Conservation (phyloP, 2,329 filamentous ascomycete genomes). For the Metarhizium robertsii region DNA sequence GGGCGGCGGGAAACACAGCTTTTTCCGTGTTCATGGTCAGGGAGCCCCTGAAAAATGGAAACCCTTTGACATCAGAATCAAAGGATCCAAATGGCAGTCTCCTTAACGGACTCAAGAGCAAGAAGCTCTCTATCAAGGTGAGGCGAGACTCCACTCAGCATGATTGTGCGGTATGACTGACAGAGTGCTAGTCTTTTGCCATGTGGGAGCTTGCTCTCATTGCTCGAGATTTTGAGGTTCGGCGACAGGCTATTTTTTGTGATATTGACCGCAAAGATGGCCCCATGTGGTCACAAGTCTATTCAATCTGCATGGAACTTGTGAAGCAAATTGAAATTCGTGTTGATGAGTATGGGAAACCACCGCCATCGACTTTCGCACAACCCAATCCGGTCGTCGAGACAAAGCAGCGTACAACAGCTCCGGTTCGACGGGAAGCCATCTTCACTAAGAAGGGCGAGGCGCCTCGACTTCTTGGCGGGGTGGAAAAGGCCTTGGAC, state of each 20-base stretch:
- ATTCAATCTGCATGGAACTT: conserved; percentile 57
- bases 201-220: conserved; percentile 87
- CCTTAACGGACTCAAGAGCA: conserved; percentile 72
- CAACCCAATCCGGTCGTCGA: conserved; percentile 18
- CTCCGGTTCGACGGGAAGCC: conserved; percentile 34
- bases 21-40: conserved; percentile 76
- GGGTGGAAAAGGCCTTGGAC: conserved; percentile 36
- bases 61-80: conserved; percentile 73
- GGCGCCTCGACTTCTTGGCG: conserved; percentile 28
- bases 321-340: conserved; percentile 59
- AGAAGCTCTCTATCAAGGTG: conserved; percentile 68
- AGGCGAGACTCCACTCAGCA: conserved; percentile 12
- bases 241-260: conserved; percentile 72
- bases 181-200: conserved; percentile 56
- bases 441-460: conserved; percentile 32
- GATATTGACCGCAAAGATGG: conserved; percentile 79
- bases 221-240: conserved; percentile 61
- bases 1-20: conserved; percentile 66
- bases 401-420: conserved; percentile 25
- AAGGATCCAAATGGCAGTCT: conserved; percentile 90
- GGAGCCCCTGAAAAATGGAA: conserved; percentile 74
- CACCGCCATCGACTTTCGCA: conserved; percentile 22
- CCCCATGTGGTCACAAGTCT: conserved; percentile 73
- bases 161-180: conserved; percentile 10
- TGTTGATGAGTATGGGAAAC: conserved; percentile 52